Conservation (phyloP, 2,329 filamentous ascomycete species). For the Didymella exigua region DNA sequence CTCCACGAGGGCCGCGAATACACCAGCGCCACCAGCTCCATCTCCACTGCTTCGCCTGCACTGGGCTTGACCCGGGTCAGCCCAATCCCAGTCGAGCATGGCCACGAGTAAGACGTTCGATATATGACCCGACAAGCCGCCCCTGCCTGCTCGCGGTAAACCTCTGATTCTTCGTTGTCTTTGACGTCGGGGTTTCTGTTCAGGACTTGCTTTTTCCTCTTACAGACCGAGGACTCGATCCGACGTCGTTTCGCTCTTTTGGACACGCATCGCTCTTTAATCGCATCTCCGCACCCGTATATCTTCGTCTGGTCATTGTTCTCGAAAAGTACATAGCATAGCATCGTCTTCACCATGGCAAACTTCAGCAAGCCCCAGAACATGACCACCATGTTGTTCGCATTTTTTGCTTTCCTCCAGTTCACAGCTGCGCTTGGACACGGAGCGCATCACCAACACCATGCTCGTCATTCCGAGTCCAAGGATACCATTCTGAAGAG, state of each 20-base stretch:
- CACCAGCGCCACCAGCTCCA: slow-evolving; percentile 23
- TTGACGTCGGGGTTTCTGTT: slow-evolving; percentile 37
- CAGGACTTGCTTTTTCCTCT: slow-evolving; percentile 22
- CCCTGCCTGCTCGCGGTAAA: slow-evolving; percentile 33
- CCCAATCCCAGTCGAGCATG: slow-evolving; percentile 27
- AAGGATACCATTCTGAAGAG: slow-evolving; percentile 27
- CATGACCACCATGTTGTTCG: slow-evolving; percentile 43
- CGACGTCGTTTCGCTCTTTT: slow-evolving; percentile 46
- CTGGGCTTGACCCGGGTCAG: slow-evolving; percentile 9
- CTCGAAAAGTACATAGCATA: slow-evolving; percentile 10
- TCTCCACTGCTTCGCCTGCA: slow-evolving; percentile 30
- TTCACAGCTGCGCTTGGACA: slow-evolving; percentile 39
- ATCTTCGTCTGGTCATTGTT: slow-evolving; percentile 20
- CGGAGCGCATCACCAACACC: slow-evolving; percentile 28
- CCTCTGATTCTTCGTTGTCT: slow-evolving; percentile 38
- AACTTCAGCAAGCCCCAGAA: slow-evolving; percentile 44
- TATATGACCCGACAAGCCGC: slow-evolving; percentile 42
- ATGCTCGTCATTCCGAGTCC: slow-evolving; percentile 23
- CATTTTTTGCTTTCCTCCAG: slow-evolving; percentile 42
- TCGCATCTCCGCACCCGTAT: slow-evolving; percentile 17
- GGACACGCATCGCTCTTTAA: slow-evolving; percentile 21
- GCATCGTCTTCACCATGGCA: slow-evolving; percentile 33
- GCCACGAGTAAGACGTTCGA: slow-evolving; percentile 29
- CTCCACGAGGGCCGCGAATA: slow-evolving; percentile 13
- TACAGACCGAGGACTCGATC: slow-evolving; percentile 38